Conservation (phyloP, 148 eudicot species). For the Chenopodium formosanum region DNA sequence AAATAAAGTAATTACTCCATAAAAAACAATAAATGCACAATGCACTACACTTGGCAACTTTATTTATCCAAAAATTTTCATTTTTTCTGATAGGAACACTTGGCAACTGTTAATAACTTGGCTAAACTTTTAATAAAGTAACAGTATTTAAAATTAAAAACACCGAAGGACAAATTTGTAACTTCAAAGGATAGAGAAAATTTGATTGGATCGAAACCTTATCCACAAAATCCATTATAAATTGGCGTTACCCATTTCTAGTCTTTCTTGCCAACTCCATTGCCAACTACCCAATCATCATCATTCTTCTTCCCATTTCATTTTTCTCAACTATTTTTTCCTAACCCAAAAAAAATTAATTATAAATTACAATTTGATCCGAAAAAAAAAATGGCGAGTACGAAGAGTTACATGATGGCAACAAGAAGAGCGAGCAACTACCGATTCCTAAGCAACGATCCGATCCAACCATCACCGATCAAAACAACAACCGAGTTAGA, state of each 20-base stretch:
- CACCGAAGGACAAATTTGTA: slow-evolving; percentile 9
- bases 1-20: too few relatives aligned
- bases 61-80: neutral
- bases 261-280: slow-evolving; percentile 10
- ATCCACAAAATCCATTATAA: slow-evolving; percentile 31
- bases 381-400: slow-evolving; percentile 32
- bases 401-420: slow-evolving; percentile 38
- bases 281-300: slow-evolving; percentile 10
- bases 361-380: neutral
- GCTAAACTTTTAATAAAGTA: neutral
- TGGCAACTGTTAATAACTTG: neutral
- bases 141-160: neutral
- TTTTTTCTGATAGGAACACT: neutral
- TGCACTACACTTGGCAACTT: slow-evolving; percentile 5
- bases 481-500: slow-evolving; percentile 16
- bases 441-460: slow-evolving; percentile 34
- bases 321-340: neutral
- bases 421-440: slow-evolving; percentile 33
- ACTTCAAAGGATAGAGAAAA: slow-evolving; percentile 1
- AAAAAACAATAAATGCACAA: neutral
- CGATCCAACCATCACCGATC: neutral
- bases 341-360: neutral
- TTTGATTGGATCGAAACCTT: slow-evolving; percentile 22
- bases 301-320: neutral
- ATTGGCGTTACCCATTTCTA: neutral